Evolutionary conservation across 2,329 filamentous ascomycete genomes (phyloP).

Genomic region (Fusarium sublunatum): DNA sequence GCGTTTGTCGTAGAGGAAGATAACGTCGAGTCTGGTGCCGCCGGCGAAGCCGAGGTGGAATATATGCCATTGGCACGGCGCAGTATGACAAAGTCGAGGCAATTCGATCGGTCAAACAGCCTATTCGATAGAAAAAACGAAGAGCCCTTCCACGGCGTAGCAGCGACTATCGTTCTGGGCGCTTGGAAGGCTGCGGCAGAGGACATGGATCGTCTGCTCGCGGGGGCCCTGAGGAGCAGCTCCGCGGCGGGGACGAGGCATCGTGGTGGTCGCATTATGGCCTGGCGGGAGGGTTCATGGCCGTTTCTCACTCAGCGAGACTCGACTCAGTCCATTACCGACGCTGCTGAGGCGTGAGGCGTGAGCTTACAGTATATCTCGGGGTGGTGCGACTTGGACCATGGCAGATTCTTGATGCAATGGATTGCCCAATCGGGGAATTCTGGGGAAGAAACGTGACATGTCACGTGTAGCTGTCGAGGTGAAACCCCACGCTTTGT

Average conservation of each 20-base stretch:
- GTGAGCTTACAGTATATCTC: too few species aligned
- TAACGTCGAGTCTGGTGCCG: constrained; percentile 32
- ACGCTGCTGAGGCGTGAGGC: constrained; percentile 9
- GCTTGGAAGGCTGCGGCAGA: constrained; percentile 43
- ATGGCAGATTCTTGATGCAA: constrained; percentile 36
- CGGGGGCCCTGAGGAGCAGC: constrained; percentile 40
- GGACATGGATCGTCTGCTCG: constrained; percentile 48
- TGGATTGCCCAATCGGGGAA: constrained; percentile 37
- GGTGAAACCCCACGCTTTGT: constrained; percentile 12
- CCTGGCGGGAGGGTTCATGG: constrained; percentile 47
- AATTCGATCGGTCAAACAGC: constrained; percentile 52
- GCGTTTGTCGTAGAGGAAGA: constrained; percentile 29
- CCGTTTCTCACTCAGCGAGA: constrained; percentile 37
- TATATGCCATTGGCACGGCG: constrained; percentile 46
- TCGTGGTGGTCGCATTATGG: constrained; percentile 52
- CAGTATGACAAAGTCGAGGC: constrained; percentile 51
- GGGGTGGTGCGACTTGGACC: constrained; percentile 40
- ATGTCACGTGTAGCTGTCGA: constrained; percentile 35
- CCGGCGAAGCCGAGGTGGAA: constrained; percentile 41
- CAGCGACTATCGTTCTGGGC: constrained; percentile 39
- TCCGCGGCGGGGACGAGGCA: constrained; percentile 47
- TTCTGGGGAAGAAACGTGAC: constrained; percentile 41
- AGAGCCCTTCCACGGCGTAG: constrained; percentile 31
- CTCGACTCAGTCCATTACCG: constrained; percentile 47
- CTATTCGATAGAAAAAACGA: constrained; percentile 54